Evolutionary conservation across 2,329 filamentous ascomycete species (phyloP).

Genomic region (Colletotrichum cereale): DNA sequence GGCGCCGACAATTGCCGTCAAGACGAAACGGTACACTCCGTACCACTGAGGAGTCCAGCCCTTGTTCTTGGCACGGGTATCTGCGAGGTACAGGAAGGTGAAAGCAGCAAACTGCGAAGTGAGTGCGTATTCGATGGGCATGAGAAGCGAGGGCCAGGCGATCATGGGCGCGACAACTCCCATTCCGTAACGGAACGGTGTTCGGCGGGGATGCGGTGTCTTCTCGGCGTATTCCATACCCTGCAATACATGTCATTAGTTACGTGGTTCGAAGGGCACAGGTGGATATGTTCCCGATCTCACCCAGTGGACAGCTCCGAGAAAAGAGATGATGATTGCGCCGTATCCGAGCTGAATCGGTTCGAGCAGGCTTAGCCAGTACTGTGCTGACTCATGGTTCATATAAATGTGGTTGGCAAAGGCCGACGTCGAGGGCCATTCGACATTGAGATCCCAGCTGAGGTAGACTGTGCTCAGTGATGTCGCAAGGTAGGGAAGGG

Average conservation of each 20-base stretch:
- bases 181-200: slow-evolving; percentile 85
- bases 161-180: slow-evolving; percentile 83
- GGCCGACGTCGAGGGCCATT: slow-evolving; percentile 69
- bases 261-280: background rate
- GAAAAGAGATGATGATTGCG: slow-evolving; percentile 92
- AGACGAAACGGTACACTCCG: slow-evolving; percentile 87
- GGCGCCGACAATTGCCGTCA: slow-evolving; percentile 89
- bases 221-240: slow-evolving; percentile 85
- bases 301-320: slow-evolving; percentile 92
- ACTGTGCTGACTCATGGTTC: slow-evolving; percentile 76
- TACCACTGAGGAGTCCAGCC: slow-evolving; percentile 93
- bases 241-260: slow-evolving; percentile 43
- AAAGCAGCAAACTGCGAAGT: slow-evolving; percentile 90
- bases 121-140: slow-evolving; percentile 87
- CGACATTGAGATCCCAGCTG: slow-evolving; percentile 83
- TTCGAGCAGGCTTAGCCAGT: slow-evolving; percentile 81
- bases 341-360: slow-evolving; percentile 93
- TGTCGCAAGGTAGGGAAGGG: slow-evolving; percentile 87
- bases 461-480: slow-evolving; percentile 86
- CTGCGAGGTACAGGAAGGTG: slow-evolving; percentile 86
- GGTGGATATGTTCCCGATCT: slow-evolving; percentile 29
- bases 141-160: slow-evolving; percentile 89
- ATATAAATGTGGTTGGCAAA: slow-evolving; percentile 76
- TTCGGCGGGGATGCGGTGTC: slow-evolving; percentile 70
- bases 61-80: slow-evolving; percentile 76